These are phyloP conservation scores for Aspergillus affinis DNA, from an alignment of 495 filamentous ascomycete genomes.

Conservation along the genomic window DNA sequence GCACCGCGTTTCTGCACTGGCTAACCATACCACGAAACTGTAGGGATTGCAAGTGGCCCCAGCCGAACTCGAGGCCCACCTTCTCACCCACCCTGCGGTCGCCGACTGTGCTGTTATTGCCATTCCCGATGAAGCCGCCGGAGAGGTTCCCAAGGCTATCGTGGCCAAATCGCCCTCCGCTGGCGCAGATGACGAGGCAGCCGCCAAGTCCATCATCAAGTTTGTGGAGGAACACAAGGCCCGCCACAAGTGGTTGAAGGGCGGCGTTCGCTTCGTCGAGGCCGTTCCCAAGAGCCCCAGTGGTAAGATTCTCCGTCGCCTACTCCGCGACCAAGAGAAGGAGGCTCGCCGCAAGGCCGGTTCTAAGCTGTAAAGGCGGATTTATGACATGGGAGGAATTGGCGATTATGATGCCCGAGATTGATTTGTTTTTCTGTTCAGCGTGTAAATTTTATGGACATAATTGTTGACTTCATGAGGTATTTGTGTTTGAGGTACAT, in stretches of 20 bases:
- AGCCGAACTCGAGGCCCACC: constrained; percentile 85
- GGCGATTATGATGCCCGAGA: neutral
- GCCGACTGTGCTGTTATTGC: constrained; percentile 84
- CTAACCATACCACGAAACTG: constrained; percentile 1
- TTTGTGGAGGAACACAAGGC: constrained; percentile 83
- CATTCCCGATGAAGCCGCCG: constrained; percentile 69
- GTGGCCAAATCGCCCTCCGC: constrained; percentile 70
- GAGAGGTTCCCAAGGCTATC: constrained; percentile 86
- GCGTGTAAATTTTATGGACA: neutral
- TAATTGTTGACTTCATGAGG: neutral
- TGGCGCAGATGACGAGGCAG: constrained; percentile 57
- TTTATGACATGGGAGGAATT: neutral
- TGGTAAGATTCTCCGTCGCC: constrained; percentile 84
- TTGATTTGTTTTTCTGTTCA: neutral
- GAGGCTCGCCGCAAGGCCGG: constrained; percentile 63
- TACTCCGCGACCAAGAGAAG: constrained; percentile 79
- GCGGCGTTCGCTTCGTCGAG: constrained; percentile 76
- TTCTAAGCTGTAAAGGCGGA: constrained; percentile 47
- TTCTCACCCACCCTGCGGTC: constrained; percentile 78
- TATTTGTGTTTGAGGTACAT: neutral
- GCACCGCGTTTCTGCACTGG: neutral
- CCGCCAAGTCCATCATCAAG: constrained; percentile 64
- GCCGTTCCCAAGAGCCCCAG: constrained; percentile 84
- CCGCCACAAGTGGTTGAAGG: constrained; percentile 85
- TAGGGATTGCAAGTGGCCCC: constrained; percentile 90